phyloP scores from a whole-genome alignment of 306 rosid species.

The Rosa rugosa region DNA sequence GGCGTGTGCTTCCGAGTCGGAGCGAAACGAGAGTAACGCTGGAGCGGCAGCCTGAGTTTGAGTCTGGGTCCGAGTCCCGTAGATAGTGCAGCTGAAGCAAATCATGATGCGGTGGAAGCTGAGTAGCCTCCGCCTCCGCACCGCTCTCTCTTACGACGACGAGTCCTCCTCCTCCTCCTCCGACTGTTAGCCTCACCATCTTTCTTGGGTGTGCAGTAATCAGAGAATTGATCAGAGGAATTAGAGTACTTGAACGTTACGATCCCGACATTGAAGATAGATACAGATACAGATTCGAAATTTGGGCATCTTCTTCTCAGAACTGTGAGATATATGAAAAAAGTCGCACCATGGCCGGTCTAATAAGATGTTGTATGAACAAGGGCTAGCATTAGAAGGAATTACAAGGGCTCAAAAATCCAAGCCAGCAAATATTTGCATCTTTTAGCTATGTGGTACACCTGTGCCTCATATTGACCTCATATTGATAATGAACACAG shows the following conservation, averaged over 20 bases:
- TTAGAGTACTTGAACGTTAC: neutral
- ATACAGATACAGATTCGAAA: neutral
- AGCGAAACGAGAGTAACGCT: too few relatives aligned
- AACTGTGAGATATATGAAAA: too few relatives aligned
- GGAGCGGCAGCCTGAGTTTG: too few relatives aligned
- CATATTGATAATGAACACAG: slow-evolving; percentile 2
- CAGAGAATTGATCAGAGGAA: neutral
- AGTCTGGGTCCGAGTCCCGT: too few relatives aligned
- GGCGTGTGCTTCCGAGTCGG: too few relatives aligned
- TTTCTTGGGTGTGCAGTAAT: slow-evolving; percentile 1
- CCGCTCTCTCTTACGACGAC: neutral
- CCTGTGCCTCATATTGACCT: too few relatives aligned
- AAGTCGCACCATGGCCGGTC: slow-evolving; percentile 1
- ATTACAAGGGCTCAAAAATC: neutral
- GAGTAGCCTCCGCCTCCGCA: slow-evolving; percentile 19
- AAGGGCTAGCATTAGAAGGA: neutral
- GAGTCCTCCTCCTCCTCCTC: neutral
- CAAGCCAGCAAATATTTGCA: neutral
- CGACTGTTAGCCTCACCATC: neutral
- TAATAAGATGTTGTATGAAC: neutral
- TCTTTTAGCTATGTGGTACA: neutral
- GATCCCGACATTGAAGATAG: slow-evolving; percentile 10
- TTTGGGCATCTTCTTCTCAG: slow-evolving; percentile 20
- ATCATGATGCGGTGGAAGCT: slow-evolving; percentile 32
- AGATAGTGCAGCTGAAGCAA: slow-evolving; percentile 42